phyloP scores from a whole-genome alignment of 345 rosid genomes.

The Boechera divaricarpa region DNA sequence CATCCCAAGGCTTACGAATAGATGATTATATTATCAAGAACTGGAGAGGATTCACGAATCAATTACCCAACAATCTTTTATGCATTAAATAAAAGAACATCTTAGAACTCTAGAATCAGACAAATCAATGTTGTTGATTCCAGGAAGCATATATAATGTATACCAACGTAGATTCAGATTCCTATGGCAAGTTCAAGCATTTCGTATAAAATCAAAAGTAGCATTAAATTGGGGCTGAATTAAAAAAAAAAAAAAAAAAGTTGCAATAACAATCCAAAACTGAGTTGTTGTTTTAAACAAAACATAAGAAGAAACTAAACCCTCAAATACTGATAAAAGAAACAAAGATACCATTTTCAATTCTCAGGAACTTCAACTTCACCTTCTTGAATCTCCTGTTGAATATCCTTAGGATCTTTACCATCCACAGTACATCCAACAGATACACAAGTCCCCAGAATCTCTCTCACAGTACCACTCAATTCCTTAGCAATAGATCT shows the following conservation, averaged over 20 bases:
- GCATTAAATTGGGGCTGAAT: neutral
- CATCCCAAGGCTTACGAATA: neutral
- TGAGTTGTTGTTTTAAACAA: slow-evolving; percentile 10
- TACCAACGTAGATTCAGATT: neutral
- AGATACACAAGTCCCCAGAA: slow-evolving; percentile 73
- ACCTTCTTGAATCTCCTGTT: slow-evolving; percentile 69
- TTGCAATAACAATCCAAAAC: slow-evolving; percentile 49
- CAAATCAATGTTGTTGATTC: neutral
- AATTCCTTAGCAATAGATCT: slow-evolving; percentile 76
- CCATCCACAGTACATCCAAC: slow-evolving; percentile 84
- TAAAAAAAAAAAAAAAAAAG: neutral
- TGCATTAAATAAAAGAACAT: neutral
- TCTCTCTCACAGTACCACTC: slow-evolving; percentile 72
- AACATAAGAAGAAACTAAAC: slow-evolving; percentile 38
- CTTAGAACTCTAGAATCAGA: no score
- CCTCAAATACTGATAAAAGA: slow-evolving; percentile 21
- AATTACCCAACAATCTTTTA: neutral
- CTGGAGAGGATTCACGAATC: no score
- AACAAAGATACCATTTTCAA: slow-evolving; percentile 33
- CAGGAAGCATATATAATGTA: neutral
- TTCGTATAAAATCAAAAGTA: neutral
- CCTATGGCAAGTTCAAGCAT: neutral
- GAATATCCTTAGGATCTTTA: slow-evolving; percentile 69
- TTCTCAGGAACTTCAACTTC: slow-evolving; percentile 64
- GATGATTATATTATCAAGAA: no score